A percentile compares a stretch with the other conserved stretches of the same genome.
These are phyloP conservation scores for Sordariomycetes sp. DNA, from an alignment of 2,329 filamentous ascomycete genomes.

Conservation along the genomic window DNA sequence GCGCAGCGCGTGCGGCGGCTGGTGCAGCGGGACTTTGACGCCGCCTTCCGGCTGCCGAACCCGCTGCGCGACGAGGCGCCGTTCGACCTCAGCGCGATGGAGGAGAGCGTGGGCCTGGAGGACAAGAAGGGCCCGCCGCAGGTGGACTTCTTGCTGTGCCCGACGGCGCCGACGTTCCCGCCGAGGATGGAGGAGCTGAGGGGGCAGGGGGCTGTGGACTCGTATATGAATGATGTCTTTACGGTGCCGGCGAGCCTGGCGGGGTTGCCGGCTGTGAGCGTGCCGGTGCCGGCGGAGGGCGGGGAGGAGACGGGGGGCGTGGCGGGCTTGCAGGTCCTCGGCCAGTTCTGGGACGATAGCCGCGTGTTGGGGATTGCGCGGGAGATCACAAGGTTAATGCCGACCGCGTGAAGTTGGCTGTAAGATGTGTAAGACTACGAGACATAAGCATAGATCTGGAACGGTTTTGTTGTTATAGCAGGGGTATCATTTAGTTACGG, in stretches of 20 bases:
- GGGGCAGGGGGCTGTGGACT: constrained; percentile 50
- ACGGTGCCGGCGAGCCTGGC: constrained; percentile 92
- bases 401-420: not conserved
- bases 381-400: constrained; percentile 23
- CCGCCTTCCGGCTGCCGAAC: constrained; percentile 60
- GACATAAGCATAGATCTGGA: not conserved
- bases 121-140: constrained; percentile 47
- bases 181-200: constrained; percentile 52
- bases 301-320: constrained; percentile 19
- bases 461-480: not conserved
- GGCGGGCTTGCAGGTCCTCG: constrained; percentile 62
- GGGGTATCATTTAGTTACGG: not conserved
- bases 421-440: not conserved
- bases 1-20: constrained; percentile 79
- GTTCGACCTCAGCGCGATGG: constrained; percentile 51
- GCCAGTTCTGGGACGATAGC: constrained; percentile 70
- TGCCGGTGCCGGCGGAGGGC: constrained; percentile 39
- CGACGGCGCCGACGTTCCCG: constrained; percentile 71
- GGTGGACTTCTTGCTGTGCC: constrained; percentile 80
- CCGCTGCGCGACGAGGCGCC: constrained; percentile 45
- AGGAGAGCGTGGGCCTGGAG: constrained; percentile 36
- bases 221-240: constrained; percentile 89
- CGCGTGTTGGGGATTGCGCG: constrained; percentile 49
- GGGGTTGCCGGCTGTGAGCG: constrained; percentile 76
- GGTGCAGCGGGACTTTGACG: constrained; percentile 79